These are phyloP conservation scores for Neodidymelliopsis sp. DNA, from an alignment of 2,329 filamentous ascomycete species.

Conservation along the genomic window DNA sequence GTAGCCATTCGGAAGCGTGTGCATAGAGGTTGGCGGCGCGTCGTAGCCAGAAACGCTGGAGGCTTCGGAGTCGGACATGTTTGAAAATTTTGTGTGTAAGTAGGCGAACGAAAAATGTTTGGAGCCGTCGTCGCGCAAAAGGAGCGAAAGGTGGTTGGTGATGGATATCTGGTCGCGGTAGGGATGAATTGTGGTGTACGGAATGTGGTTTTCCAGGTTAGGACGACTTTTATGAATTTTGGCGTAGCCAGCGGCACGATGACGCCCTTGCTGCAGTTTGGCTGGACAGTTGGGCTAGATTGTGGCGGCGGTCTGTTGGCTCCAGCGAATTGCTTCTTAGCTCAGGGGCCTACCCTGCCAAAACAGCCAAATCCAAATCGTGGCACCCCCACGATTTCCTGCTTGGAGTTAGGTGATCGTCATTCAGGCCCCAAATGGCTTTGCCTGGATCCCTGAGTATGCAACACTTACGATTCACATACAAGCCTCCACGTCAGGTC, in stretches of 20 bases:
- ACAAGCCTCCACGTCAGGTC: slow-evolving; percentile 2
- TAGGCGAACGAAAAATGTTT: neutral
- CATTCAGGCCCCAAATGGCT: slow-evolving; percentile 4
- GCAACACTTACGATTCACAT: neutral
- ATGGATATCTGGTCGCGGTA: neutral
- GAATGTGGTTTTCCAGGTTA: slow-evolving; percentile 9
- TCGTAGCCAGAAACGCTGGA: slow-evolving; percentile 15
- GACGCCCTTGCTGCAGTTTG: slow-evolving; percentile 20
- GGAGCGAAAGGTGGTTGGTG: neutral
- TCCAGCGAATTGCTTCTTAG: slow-evolving; percentile 13
- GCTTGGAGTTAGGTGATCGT: slow-evolving; percentile 13
- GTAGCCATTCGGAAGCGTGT: slow-evolving; percentile 8
- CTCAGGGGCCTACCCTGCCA: slow-evolving; percentile 10
- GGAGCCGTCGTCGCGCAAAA: neutral
- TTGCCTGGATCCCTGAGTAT: slow-evolving; percentile 7
- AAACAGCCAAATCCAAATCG: slow-evolving; percentile 4
- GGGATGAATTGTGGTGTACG: slow-evolving; percentile 3
- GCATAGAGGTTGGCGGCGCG: slow-evolving; percentile 6
- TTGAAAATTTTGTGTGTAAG: neutral
- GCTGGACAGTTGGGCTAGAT: slow-evolving; percentile 11
- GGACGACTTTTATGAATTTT: slow-evolving; percentile 7
- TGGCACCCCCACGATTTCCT: slow-evolving; percentile 9
- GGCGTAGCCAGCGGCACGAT: slow-evolving; percentile 16
- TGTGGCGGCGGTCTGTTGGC: slow-evolving; percentile 9
- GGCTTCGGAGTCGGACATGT: slow-evolving; percentile 12